A percentile compares a stretch with the other conserved stretches of the same genome.
phyloP scores from a whole-genome alignment of 345 rosid species.

The Corchorus capsularis region DNA sequence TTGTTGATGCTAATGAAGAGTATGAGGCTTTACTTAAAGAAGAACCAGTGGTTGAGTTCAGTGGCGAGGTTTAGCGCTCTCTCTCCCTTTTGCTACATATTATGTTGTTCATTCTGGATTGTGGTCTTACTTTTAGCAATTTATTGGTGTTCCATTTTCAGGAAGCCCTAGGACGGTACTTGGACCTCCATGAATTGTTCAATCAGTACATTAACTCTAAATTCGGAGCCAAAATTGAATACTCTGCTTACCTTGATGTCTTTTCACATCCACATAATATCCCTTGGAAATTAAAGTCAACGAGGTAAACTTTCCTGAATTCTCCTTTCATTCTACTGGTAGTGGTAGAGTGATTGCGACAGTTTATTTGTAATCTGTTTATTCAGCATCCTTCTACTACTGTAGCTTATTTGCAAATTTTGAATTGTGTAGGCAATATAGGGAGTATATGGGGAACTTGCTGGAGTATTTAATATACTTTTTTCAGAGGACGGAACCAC shows the following conservation, averaged over 20 bases:
- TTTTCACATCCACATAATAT: slow-evolving; percentile 66
- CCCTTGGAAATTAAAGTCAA: slow-evolving; percentile 60
- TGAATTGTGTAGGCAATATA: slow-evolving; percentile 63
- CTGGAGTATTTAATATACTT: slow-evolving; percentile 73
- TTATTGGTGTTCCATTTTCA: slow-evolving; percentile 28
- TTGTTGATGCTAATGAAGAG: slow-evolving; percentile 74
- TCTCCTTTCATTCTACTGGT: neutral
- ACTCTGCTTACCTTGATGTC: slow-evolving; percentile 78
- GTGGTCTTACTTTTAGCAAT: slow-evolving; percentile 17
- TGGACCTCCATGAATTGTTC: slow-evolving; percentile 91
- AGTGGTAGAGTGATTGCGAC: neutral
- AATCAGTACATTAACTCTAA: slow-evolving; percentile 79
- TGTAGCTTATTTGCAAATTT: slow-evolving; percentile 11
- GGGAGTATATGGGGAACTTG: slow-evolving; percentile 72
- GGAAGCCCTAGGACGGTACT: slow-evolving; percentile 86
- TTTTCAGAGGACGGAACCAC: slow-evolving; percentile 89
- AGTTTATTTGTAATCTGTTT: slow-evolving; percentile 5
- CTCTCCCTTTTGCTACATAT: neutral
- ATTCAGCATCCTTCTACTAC: slow-evolving; percentile 25
- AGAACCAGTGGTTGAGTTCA: slow-evolving; percentile 79
- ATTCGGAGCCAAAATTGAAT: slow-evolving; percentile 84
- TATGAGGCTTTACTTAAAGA: slow-evolving; percentile 73
- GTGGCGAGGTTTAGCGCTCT: slow-evolving; percentile 70
- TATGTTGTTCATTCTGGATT: neutral
- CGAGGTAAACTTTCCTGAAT: slow-evolving; percentile 45